Evolutionary conservation across 495 filamentous ascomycete species (phyloP).

Genomic region (Venustampulla echinocandica): DNA sequence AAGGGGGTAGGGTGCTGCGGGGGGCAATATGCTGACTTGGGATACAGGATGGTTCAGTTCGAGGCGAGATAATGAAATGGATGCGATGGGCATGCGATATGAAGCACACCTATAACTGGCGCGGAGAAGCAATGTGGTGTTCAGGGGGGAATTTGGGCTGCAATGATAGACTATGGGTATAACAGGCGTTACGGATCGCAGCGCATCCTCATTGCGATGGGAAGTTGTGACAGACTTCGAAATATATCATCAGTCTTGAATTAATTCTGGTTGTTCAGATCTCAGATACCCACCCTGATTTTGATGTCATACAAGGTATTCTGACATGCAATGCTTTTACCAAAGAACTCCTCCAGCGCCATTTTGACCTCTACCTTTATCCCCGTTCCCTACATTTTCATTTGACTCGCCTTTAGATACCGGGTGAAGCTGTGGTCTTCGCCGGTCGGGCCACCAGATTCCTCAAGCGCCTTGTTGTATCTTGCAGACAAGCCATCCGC

Average conservation of each 20-base stretch:
- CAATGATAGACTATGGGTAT: too few relatives aligned
- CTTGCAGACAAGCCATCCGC: constrained; percentile 49
- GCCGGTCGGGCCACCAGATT: constrained; percentile 29
- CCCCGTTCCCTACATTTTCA: constrained; percentile 16
- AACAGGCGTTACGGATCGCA: too few relatives aligned
- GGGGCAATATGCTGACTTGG: constrained; percentile 7
- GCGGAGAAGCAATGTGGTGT: constrained; percentile 3
- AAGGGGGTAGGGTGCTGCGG: neutral
- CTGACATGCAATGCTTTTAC: constrained; percentile 24
- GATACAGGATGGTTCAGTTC: constrained; percentile 84
- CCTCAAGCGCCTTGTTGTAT: constrained; percentile 50
- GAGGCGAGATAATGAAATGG: constrained; percentile 66
- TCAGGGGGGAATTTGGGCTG: neutral
- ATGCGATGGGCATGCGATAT: neutral
- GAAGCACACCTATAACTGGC: neutral
- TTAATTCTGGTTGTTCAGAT: too few relatives aligned
- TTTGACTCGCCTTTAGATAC: constrained; percentile 25
- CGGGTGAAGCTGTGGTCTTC: constrained; percentile 26
- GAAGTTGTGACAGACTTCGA: too few relatives aligned
- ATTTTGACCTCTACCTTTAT: neutral
- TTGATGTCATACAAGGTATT: too few relatives aligned
- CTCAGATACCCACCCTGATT: too few relatives aligned
- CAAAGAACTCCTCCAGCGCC: constrained; percentile 17
- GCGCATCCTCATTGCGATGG: too few relatives aligned
- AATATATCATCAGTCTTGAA: too few relatives aligned